Base-by-base conservation (phyloP, 2,329 filamentous ascomycete species). In the Daldinia eschscholtzii region DNA sequence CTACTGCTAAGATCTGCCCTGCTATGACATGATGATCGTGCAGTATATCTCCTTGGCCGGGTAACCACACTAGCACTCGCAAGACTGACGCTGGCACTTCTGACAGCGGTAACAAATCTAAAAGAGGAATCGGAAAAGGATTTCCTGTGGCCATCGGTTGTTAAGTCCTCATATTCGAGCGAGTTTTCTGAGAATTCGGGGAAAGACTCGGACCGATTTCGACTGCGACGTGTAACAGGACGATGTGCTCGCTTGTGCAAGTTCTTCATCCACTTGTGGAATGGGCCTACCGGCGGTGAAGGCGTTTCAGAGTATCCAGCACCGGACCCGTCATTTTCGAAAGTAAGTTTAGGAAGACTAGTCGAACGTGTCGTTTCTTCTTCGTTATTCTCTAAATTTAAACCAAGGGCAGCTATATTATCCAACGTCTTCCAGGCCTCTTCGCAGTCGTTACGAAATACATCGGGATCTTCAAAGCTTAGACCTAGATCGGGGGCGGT, bases 31-130 rank as follows among this genome's bases (percentile, higher is more conserved):
- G 83, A 80, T 44, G 90, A 88, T 60, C 83, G 84, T 23, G 81
- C 78, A 7, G 82, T 84, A 59, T 84, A 83, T 68, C 80, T 83
- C 66, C 86, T 85, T 10, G 90, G 91, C 60, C 87, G 86, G 35
- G 88, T 87, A 53, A 88, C 83, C 66, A 91, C 84, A 79, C 92
- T 97, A 72, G 88, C 85, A 74, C 91, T 93, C 55, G 89, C 87
- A 66, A 94, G 83, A 67, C 93, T 97, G 67, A 93, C 85, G 66
- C 91, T 94, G 59, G 92, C 92, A 70, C 93, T 96, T 77, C 91
- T 93, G 73, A 97, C 87, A 15, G 89, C 91, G n/a, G 90, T 89
- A 42, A 98, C 88, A 76, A 94, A 94, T 1, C 88, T 91, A 67
- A 93, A 89, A 0, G 94, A 97, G 6, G 92, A 93, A 1, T 87